These are phyloP conservation scores for Kodamaea sagamina DNA, from an alignment of 805 yeast genomes.

Conservation along the genomic window DNA sequence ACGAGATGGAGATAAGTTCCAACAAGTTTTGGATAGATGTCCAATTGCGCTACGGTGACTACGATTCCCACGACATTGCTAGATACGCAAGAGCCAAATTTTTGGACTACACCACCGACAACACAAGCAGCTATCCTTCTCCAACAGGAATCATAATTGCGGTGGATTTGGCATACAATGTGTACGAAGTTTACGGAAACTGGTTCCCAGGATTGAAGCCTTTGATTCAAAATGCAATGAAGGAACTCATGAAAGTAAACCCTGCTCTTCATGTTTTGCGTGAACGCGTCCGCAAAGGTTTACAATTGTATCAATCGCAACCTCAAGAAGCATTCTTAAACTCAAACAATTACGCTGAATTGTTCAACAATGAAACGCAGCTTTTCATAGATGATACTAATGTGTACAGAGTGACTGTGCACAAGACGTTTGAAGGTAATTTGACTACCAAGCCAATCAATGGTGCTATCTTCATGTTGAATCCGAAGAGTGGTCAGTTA, in stretches of 20 bases:
- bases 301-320: constrained; percentile 90
- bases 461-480: constrained; percentile 87
- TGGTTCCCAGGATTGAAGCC: constrained; percentile 97
- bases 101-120: constrained; percentile 89
- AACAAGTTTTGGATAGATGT: constrained; percentile 93
- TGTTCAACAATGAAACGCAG: constrained; percentile 81
- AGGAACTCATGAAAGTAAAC: constrained; percentile 89
- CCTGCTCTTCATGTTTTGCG: constrained; percentile 90
- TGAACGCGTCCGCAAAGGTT: constrained; percentile 90
- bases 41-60: constrained; percentile 94
- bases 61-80: constrained; percentile 95
- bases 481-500: constrained; percentile 89
- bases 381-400: constrained; percentile 91
- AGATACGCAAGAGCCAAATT: constrained; percentile 91
- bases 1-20: constrained; percentile 55
- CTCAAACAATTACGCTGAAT: constrained; percentile 85
- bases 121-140: constrained; percentile 81
- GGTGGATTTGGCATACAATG: constrained; percentile 90
- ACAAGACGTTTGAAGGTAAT: constrained; percentile 90
- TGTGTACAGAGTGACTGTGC: constrained; percentile 90
- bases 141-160: constrained; percentile 91
- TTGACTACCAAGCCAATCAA: constrained; percentile 88
- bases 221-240: constrained; percentile 86
- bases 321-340: constrained; percentile 90
- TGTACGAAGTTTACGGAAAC: constrained; percentile 94